Evolutionary conservation across 352 stramenopile genomes (phyloP).

Genomic region (Phytophthora ramorum): DNA sequence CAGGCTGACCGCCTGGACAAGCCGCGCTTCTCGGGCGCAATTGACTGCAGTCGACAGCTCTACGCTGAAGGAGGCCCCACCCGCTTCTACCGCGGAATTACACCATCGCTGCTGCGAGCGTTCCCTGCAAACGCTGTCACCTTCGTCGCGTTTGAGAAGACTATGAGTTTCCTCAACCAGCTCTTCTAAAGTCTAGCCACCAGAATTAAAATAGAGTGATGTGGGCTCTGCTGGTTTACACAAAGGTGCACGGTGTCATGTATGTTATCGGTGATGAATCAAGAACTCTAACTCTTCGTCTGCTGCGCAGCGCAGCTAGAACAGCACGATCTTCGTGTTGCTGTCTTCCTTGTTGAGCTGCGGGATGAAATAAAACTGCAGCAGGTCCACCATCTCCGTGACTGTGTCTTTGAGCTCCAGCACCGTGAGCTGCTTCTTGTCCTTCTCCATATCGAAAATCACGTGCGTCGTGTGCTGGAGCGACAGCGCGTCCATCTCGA

Average conservation of each 20-base stretch:
- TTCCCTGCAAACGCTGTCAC: conserved; percentile 88
- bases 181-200: conserved; percentile 54
- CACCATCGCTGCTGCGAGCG: conserved; percentile 73
- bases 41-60: conserved; percentile 71
- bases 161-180: conserved; percentile 77
- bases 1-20: conserved; percentile 79
- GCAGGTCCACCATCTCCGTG: conserved; percentile 78
- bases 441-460: conserved; percentile 87
- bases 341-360: conserved; percentile 53
- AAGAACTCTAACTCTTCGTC: conserved; percentile 6
- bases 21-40: conserved; percentile 70
- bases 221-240: conserved; percentile 9
- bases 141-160: conserved; percentile 87
- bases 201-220: conserved; percentile 7
- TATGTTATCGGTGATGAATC: conserved; percentile 22
- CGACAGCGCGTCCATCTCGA: conserved; percentile 80
- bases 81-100: conserved; percentile 86
- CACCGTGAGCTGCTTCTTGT: conserved; percentile 88
- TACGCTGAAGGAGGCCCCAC: conserved; percentile 67
- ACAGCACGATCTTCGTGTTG: conserved; percentile 79
- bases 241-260: neutral
- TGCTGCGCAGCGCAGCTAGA: conserved; percentile 37
- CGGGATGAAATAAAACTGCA: conserved; percentile 81
- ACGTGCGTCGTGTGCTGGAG: conserved; percentile 83
- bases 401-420: conserved; percentile 87